Percentiles rank a stretch among this genome's conserved stretches.
Evolutionary conservation across 805 yeast genomes (phyloP).

Genomic region (Lachancea meyersii): DNA sequence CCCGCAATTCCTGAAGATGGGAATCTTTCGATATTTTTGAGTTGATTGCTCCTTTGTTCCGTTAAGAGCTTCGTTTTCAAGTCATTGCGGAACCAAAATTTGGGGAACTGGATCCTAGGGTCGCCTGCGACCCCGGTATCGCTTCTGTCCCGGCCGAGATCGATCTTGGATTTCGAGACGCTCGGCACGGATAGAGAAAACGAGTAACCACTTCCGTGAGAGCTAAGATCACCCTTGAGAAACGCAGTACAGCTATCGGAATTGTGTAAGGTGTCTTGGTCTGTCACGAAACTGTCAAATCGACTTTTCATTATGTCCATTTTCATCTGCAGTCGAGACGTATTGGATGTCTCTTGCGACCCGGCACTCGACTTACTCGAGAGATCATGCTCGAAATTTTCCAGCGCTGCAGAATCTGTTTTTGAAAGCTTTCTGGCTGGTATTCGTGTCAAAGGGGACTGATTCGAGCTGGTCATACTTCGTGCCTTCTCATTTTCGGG

Average conservation of each 20-base stretch:
- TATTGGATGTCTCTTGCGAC: constrained; percentile 1
- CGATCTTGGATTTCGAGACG: not conserved
- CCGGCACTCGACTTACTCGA: not conserved
- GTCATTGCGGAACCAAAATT: constrained; percentile 13
- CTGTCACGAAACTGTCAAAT: constrained; percentile 9
- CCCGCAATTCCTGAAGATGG: constrained; percentile 7
- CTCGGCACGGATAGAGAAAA: not conserved
- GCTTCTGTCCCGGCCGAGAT: not conserved
- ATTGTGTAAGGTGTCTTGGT: not conserved
- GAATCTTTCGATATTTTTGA: constrained; percentile 12
- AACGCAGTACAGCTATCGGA: not conserved
- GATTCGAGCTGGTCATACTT: constrained; percentile 15
- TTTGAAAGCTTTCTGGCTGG: constrained; percentile 4
- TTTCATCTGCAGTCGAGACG: constrained; percentile 11
- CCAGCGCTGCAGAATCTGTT: constrained; percentile 7
- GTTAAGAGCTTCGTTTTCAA: constrained; percentile 14
- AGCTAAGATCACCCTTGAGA: not conserved
- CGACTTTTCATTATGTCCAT: constrained; percentile 10
- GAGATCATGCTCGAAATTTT: constrained; percentile 7
- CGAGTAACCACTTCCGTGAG: constrained; percentile 3
- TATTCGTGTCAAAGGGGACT: constrained; percentile 14
- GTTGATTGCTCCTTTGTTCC: constrained; percentile 15
- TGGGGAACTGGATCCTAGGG: not conserved
- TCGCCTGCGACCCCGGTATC: constrained; percentile 2
- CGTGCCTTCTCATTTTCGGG: constrained; percentile 1